Evolutionary conservation across 352 stramenopile species (phyloP).

Genomic region (Globisporangium okanoganense): DNA sequence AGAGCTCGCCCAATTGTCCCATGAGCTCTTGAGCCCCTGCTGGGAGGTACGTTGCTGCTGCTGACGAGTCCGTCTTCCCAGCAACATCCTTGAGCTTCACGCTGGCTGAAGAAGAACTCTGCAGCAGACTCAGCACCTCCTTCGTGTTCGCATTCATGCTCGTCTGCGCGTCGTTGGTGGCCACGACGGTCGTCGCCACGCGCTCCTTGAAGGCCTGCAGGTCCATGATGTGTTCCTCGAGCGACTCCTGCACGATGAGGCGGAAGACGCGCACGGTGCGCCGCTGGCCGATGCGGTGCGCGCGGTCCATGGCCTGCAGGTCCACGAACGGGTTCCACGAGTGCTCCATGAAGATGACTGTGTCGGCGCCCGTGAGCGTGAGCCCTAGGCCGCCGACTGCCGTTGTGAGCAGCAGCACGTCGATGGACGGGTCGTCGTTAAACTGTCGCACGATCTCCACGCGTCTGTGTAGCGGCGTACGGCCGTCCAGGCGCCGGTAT

Average conservation of each 20-base stretch:
- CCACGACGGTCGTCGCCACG: conserved; percentile 63
- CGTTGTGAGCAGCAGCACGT: conserved; percentile 96
- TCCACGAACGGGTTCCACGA: conserved; percentile 98
- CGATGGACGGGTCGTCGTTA: conserved; percentile 89
- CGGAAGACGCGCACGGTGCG: conserved; percentile 74
- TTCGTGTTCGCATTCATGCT: conserved; percentile 68
- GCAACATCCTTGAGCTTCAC: conserved; percentile 32
- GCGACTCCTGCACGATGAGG: conserved; percentile 63
- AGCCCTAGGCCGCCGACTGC: conserved; percentile 94
- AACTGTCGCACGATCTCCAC: conserved; percentile 87
- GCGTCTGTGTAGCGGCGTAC: conserved; percentile 69
- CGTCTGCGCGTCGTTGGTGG: conserved; percentile 37
- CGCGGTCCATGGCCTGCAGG: conserved; percentile 89
- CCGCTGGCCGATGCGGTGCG: conserved; percentile 75
- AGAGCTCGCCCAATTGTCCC: conserved; percentile 68
- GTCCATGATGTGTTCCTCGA: conserved; percentile 81
- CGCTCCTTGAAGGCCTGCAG: conserved; percentile 77
- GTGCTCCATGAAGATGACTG: conserved; percentile 97
- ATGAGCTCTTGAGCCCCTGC: conserved; percentile 39
- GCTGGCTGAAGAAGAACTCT: conserved; percentile 36
- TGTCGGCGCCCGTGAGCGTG: conserved; percentile 96
- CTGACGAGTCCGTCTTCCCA: not conserved
- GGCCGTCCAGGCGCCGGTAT: conserved; percentile 93
- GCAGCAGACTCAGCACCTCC: conserved; percentile 55
- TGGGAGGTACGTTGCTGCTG: conserved; percentile 15